Conservation (phyloP, 345 rosid species). For the Noccaea caerulescens region DNA sequence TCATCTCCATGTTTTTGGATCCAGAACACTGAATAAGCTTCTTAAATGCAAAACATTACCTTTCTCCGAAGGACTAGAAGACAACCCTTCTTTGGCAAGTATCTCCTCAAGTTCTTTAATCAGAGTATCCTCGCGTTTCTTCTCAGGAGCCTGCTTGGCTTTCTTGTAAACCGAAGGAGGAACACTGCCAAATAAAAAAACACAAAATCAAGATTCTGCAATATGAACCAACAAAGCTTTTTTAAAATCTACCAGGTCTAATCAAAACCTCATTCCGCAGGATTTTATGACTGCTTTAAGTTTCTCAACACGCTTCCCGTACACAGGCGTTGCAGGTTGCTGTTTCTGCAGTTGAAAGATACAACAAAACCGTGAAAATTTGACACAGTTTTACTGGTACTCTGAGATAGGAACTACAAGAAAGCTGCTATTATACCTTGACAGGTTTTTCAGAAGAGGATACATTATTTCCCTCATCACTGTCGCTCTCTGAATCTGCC, state of each 20-base stretch:
- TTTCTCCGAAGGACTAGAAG: constrained; percentile 80
- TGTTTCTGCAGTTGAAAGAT: constrained; percentile 58
- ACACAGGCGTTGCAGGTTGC: constrained; percentile 61
- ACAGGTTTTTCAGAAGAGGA: constrained; percentile 40
- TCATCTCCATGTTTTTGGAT: constrained; percentile 1
- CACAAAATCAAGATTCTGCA: not conserved
- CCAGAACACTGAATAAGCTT: not conserved
- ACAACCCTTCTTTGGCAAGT: constrained; percentile 86
- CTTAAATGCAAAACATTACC: constrained; percentile 46
- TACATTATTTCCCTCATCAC: constrained; percentile 50
- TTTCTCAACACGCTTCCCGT: constrained; percentile 83
- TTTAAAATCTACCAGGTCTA: constrained; percentile 16
- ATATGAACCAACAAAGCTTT: not conserved
- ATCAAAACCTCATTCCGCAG: constrained; percentile 77
- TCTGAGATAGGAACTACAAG: not conserved
- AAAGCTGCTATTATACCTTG: constrained; percentile 50
- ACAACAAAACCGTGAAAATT: constrained; percentile 10
- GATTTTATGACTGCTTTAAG: constrained; percentile 81
- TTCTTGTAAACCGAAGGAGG: constrained; percentile 81
- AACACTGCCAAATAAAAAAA: constrained; percentile 49
- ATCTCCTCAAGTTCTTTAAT: constrained; percentile 80
- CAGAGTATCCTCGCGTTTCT: constrained; percentile 71
- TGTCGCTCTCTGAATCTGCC: constrained; percentile 48
- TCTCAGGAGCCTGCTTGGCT: constrained; percentile 84
- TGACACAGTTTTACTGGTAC: not conserved